phyloP scores from a whole-genome alignment of 352 stramenopile species.

The Phytophthora vignae region DNA sequence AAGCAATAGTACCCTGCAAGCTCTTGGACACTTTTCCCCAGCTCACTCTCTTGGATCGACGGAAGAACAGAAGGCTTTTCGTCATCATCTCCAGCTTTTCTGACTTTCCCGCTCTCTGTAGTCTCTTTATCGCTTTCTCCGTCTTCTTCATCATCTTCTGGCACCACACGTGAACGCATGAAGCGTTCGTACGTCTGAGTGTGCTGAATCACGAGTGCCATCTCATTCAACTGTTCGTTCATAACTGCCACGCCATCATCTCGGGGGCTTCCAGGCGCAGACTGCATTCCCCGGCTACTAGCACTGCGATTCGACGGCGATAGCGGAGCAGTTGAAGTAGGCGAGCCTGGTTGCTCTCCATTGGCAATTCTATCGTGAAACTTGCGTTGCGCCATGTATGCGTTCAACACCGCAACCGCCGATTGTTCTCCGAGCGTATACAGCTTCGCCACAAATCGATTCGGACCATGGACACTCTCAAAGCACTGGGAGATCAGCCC shows the following conservation, averaged over 20 bases:
- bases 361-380: constrained; percentile 72
- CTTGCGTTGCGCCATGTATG: constrained; percentile 81
- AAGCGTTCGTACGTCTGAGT: constrained; percentile 91
- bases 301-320: constrained; percentile 30
- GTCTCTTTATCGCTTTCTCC: constrained; percentile 2
- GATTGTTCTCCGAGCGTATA: constrained; percentile 72
- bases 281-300: constrained; percentile 21
- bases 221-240: constrained; percentile 89
- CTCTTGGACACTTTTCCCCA: constrained; percentile 86
- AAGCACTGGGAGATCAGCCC: constrained; percentile 66
- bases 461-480: constrained; percentile 52
- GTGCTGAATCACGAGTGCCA: constrained; percentile 88
- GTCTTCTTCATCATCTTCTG: constrained; percentile 12
- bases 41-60: constrained; percentile 71
- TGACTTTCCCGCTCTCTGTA: constrained; percentile 10
- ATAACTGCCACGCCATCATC: constrained; percentile 76
- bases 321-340: constrained; percentile 17
- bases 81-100: not conserved
- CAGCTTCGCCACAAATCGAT: constrained; percentile 58
- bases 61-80: constrained; percentile 46
- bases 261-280: constrained; percentile 17
- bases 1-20: constrained; percentile 88
- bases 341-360: constrained; percentile 13
- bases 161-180: constrained; percentile 72
- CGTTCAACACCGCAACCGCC: constrained; percentile 60